Conservation (phyloP, 1,284 basidiomycete species). For the Cystobasidium pallidum region DNA sequence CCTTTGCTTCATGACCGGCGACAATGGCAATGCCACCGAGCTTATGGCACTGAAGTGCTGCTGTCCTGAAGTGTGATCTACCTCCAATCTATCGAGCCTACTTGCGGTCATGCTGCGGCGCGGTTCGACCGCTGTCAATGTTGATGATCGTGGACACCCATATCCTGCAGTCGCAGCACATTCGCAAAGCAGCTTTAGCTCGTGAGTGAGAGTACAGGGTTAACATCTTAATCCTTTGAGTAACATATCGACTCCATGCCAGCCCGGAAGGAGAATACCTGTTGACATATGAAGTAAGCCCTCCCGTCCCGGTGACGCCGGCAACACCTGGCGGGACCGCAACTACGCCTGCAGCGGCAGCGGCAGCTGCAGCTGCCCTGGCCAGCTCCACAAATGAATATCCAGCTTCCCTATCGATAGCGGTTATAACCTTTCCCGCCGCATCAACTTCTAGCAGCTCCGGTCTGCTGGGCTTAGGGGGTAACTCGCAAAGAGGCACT, state of each 20-base stretch:
- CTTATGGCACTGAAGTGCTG: neutral
- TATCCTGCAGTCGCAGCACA: conserved; percentile 24
- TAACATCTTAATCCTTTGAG: neutral
- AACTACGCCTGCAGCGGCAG: conserved; percentile 21
- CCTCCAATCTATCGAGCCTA: neutral
- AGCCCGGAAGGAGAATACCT: conserved; percentile 37
- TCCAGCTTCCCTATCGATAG: conserved; percentile 28
- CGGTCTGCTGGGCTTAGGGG: conserved; percentile 40
- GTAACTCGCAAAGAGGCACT: conserved; percentile 28
- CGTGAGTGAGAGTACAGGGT: neutral
- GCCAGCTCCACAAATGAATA: conserved; percentile 17
- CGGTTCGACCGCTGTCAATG: conserved; percentile 19
- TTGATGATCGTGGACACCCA: conserved; percentile 26
- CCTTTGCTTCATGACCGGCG: neutral
- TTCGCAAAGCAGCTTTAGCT: conserved; percentile 30
- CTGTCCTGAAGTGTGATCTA: neutral
- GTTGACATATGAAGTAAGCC: conserved; percentile 36
- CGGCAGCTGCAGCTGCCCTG: conserved; percentile 13
- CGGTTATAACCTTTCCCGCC: conserved; percentile 30
- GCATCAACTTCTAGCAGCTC: conserved; percentile 2
- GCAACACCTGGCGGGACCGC: conserved; percentile 28
- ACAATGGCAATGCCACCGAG: neutral
- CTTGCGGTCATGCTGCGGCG: conserved; percentile 30
- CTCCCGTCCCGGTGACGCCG: conserved; percentile 30
- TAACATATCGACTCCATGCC: neutral